These are phyloP conservation scores for Torulaspora quercuum DNA, from an alignment of 805 yeast species.

Conservation along the genomic window DNA sequence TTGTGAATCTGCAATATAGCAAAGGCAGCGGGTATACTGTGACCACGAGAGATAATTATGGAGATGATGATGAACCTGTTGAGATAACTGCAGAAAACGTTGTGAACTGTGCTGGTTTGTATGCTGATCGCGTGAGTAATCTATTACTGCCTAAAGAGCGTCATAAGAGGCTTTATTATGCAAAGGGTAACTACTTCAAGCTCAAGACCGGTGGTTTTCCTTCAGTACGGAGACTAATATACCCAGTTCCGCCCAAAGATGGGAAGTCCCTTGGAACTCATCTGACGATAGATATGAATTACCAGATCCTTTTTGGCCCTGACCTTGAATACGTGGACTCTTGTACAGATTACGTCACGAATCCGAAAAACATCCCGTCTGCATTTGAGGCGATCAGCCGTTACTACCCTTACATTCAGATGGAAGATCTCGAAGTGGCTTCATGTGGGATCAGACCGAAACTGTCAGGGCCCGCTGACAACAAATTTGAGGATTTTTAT, in stretches of 20 bases:
- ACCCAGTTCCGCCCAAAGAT: conserved; percentile 75
- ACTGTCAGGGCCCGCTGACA: conserved; percentile 44
- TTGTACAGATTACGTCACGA: conserved; percentile 48
- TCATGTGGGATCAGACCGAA: conserved; percentile 88
- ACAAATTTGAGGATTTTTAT: conserved; percentile 65
- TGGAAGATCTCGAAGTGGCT: conserved; percentile 54
- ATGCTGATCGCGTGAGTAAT: conserved; percentile 70
- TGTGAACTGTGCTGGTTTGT: conserved; percentile 75
- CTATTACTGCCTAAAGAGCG: conserved; percentile 61
- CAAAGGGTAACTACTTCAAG: conserved; percentile 80
- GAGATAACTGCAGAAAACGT: conserved; percentile 53
- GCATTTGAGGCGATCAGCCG: conserved; percentile 57
- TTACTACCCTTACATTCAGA: conserved; percentile 61
- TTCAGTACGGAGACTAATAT: conserved; percentile 54
- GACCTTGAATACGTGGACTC: conserved; percentile 75
- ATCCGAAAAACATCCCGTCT: conserved; percentile 44
- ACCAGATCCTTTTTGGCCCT: conserved; percentile 81
- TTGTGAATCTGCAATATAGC: conserved; percentile 38
- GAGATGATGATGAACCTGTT: conserved; percentile 35
- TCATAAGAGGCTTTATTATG: conserved; percentile 59
- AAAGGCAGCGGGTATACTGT: conserved; percentile 32
- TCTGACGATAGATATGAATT: conserved; percentile 77
- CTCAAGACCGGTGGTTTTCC: conserved; percentile 47
- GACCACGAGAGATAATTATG: conserved; percentile 28
- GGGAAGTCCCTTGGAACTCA: conserved; percentile 84